A percentile compares a stretch with the other conserved stretches of the same genome.
Conservation (phyloP, 176 grass and related monocot species). For the Echinochloa phyllopogon region DNA sequence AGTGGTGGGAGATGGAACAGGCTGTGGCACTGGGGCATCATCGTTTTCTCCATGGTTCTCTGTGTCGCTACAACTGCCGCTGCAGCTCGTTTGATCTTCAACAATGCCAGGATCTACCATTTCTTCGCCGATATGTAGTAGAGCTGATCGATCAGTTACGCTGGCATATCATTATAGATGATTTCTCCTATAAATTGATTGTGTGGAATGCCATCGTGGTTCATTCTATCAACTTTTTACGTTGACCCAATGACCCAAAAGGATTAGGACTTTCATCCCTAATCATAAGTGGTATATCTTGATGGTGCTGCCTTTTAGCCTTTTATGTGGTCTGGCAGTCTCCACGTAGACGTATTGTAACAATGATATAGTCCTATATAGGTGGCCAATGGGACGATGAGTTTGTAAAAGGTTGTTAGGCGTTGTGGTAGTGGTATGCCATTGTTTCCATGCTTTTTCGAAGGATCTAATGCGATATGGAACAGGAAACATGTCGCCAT, state of each 20-base stretch:
- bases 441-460: background rate
- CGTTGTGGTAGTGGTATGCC: background rate
- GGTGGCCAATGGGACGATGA: background rate
- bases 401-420: background rate
- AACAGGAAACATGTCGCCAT: background rate
- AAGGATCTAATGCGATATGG: background rate
- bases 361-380: too few species aligned
- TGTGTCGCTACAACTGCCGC: slow-evolving; percentile 60
- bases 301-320: too few species aligned
- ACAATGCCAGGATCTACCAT: slow-evolving; percentile 68
- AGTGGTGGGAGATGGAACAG: slow-evolving; percentile 42
- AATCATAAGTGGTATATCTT: too few species aligned
- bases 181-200: too few species aligned
- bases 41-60: slow-evolving; percentile 56
- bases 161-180: too few species aligned
- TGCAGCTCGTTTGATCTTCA: slow-evolving; percentile 57
- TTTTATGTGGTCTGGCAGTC: too few species aligned
- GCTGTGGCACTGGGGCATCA: slow-evolving; percentile 68
- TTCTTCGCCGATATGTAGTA: slow-evolving; percentile 29
- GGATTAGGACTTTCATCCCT: too few species aligned
- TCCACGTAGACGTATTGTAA: too few species aligned
- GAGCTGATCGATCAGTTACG: background rate
- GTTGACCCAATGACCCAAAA: too few species aligned
- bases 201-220: too few species aligned
- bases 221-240: too few species aligned